Evolutionary conservation across 768 basidiomycete genomes (phyloP), one percentile per base, ranked within the genome.

Genomic region (Saitozyma podzolica): DNA sequence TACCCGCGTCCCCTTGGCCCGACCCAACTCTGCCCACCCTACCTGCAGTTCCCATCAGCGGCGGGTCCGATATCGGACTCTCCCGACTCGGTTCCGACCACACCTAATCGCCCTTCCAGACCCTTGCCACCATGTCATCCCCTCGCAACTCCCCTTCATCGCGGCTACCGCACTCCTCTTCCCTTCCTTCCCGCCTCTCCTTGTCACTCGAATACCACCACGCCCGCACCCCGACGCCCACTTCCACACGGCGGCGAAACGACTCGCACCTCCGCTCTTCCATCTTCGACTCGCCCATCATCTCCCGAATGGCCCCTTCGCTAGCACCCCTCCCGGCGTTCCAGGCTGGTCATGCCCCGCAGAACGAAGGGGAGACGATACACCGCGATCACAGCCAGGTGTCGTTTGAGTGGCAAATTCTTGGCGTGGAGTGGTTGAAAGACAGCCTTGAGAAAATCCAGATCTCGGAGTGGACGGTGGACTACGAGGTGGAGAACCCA

Each of bases 331-430:
- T 40, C 5, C 47, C 52, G 14, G 39, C 59, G 8, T 39, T 19
- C 20, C 52, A 54, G 42, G 43, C 49, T 5, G 39, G 41, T 29
- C 58, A 50, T 13, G 14, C 19, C 19, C 14, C 19, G 47, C 47
- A 17, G 14, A 48, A 48, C 19, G 47, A 48, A 14, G 47, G 17
- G 17, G 14, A 14, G 17, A 48, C 47, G 4, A 54, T 37, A 11
- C 61, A 63, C 51, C 37, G 61, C 16, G 59, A 61, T 49, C 54
- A 51, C 37, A 41, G 48, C 8, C 41, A 42, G 6, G 53, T 62
- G 17, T 60, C 87, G 0, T 88, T 89, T 68, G 88, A 91, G 76
- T 89, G 88, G 88, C 80, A 82, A 9, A 83, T 90, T 20, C 82
- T 83, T 39, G 83, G 87, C 67, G 83, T 87, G 7, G 80, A 82